Percentiles rank a stretch among this genome's conserved stretches.
phyloP scores from a whole-genome alignment of 805 yeast species.

The Candida hungchunana region DNA sequence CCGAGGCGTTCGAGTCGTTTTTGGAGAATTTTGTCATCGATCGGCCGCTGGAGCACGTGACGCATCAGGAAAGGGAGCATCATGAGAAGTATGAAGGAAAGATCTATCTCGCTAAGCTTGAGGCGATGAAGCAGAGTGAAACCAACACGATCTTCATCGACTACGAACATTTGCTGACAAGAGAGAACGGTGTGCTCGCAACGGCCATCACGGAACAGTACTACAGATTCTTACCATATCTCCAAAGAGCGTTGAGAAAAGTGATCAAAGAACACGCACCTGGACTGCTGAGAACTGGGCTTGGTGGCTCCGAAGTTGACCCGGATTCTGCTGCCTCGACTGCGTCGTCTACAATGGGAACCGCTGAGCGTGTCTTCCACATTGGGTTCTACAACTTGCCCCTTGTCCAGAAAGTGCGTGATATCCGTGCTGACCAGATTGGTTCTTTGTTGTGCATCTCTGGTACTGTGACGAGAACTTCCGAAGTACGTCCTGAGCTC shows the following conservation, averaged over 20 bases:
- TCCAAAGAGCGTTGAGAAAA: slow-evolving; percentile 68
- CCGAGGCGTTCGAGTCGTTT: slow-evolving; percentile 85
- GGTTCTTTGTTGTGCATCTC: slow-evolving; percentile 81
- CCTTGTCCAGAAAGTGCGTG: slow-evolving; percentile 77
- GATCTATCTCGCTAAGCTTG: slow-evolving; percentile 73
- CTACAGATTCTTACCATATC: slow-evolving; percentile 85
- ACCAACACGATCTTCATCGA: slow-evolving; percentile 78
- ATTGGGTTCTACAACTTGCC: slow-evolving; percentile 88
- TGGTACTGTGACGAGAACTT: slow-evolving; percentile 94
- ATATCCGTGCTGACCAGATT: slow-evolving; percentile 81
- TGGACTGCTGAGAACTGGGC: slow-evolving; percentile 47
- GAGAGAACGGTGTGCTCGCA: slow-evolving; percentile 85
- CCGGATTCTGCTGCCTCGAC: slow-evolving; percentile 32
- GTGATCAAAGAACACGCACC: slow-evolving; percentile 77
- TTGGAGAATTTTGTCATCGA: slow-evolving; percentile 57
- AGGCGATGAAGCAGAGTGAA: slow-evolving; percentile 74
- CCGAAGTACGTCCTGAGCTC: slow-evolving; percentile 94
- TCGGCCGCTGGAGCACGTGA: slow-evolving; percentile 27
- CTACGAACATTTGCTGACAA: slow-evolving; percentile 67
- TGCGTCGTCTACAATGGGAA: slow-evolving; percentile 39
- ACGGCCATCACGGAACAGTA: slow-evolving; percentile 87
- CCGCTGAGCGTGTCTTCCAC: slow-evolving; percentile 75
- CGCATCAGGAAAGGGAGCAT: slow-evolving; percentile 28
- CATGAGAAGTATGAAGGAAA: slow-evolving; percentile 46
- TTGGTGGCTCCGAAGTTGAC: slow-evolving; percentile 18